Evolutionary conservation across 148 eudicot species (phyloP).

Genomic region (Chenopodium formosanum): DNA sequence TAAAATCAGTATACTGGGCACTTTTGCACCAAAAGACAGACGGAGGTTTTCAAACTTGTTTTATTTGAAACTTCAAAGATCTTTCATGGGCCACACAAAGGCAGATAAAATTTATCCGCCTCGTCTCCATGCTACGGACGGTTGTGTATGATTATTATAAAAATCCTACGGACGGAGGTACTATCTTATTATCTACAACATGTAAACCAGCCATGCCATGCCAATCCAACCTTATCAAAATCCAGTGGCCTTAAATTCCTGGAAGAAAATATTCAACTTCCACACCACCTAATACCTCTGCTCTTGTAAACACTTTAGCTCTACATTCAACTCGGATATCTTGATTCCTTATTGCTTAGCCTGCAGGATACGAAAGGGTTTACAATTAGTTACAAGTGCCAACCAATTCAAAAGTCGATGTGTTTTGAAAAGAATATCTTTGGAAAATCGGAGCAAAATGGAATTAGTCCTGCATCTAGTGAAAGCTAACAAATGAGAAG

Average conservation of each 20-base stretch:
- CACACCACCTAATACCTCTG: neutral
- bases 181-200: conserved; percentile 28
- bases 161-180: neutral
- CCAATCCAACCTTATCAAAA: conserved; percentile 33
- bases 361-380: conserved; percentile 19
- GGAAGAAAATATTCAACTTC: neutral
- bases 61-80: conserved; percentile 15
- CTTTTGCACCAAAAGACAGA: conserved; percentile 10
- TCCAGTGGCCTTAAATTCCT: conserved; percentile 28
- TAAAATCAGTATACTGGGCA: neutral
- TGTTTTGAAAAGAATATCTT: too few species aligned
- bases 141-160: conserved; percentile 14
- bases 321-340: neutral
- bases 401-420: neutral
- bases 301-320: conserved; percentile 1
- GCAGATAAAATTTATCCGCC: conserved; percentile 22
- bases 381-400: neutral
- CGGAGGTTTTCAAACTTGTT: neutral
- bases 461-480: neutral
- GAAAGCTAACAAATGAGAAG: neutral
- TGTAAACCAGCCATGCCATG: conserved; percentile 19
- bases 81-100: conserved; percentile 13
- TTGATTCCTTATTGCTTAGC: conserved; percentile 22
- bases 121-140: conserved; percentile 22
- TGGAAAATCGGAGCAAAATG: neutral